Conservation (phyloP, 2,329 filamentous ascomycete genomes). For the Scytalidium sp. region DNA sequence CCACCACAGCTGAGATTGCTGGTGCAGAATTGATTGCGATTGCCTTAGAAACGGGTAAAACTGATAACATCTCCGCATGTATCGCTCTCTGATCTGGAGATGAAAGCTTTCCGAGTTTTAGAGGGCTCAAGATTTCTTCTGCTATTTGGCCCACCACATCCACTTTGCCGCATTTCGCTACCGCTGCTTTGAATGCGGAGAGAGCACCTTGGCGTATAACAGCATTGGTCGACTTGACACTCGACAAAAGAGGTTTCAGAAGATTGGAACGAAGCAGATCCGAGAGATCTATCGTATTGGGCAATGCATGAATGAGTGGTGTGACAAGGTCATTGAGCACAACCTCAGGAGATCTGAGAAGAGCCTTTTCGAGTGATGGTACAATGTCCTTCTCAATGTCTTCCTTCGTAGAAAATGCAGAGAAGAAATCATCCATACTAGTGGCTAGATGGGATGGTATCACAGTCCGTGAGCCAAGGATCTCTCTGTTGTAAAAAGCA, state of each 20-base stretch:
- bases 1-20: constrained; percentile 64
- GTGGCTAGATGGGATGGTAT: constrained; percentile 70
- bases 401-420: constrained; percentile 66
- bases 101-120: constrained; percentile 82
- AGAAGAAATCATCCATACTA: constrained; percentile 80
- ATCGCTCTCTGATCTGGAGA: constrained; percentile 80
- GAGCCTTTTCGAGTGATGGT: constrained; percentile 81
- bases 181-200: constrained; percentile 69
- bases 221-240: constrained; percentile 85
- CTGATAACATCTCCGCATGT: constrained; percentile 76
- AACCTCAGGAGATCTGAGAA: constrained; percentile 87
- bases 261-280: constrained; percentile 68
- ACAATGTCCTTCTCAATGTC: constrained; percentile 75
- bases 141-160: constrained; percentile 62
- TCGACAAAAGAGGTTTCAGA: constrained; percentile 83
- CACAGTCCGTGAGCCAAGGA: constrained; percentile 72
- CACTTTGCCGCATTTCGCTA: constrained; percentile 56
- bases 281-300: constrained; percentile 72
- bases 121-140: constrained; percentile 73
- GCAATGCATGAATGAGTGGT: constrained; percentile 68
- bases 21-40: constrained; percentile 65
- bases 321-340: constrained; percentile 77
- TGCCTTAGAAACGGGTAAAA: constrained; percentile 55
- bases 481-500: constrained; percentile 80
- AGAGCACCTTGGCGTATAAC: constrained; percentile 73